Percentiles rank a stretch among this genome's conserved stretches.
Evolutionary conservation across 768 basidiomycete genomes (phyloP).

Genomic region (Trametes elegans): DNA sequence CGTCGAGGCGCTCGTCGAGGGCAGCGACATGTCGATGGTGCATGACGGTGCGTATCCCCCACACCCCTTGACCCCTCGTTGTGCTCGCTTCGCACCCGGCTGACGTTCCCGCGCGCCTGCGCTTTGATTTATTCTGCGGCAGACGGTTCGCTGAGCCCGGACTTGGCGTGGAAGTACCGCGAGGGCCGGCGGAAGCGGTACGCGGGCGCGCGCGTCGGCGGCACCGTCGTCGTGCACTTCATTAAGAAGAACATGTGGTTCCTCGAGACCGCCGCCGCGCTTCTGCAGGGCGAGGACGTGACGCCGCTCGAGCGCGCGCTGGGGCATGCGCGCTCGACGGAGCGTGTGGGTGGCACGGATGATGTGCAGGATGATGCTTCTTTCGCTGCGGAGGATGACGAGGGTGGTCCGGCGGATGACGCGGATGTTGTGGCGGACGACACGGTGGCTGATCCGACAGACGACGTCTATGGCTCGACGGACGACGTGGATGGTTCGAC

Average conservation of each 20-base stretch:
- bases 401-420: no score
- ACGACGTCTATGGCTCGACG: not conserved
- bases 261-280: conserved; percentile 85
- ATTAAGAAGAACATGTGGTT: conserved; percentile 98
- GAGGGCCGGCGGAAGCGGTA: conserved; percentile 70
- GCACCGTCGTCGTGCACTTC: conserved; percentile 94
- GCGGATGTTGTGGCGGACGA: not conserved
- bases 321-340: not conserved
- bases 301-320: conserved; percentile 43
- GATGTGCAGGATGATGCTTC: no score
- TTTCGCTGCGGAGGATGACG: no score
- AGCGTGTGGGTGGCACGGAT: no score
- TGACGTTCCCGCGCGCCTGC: not conserved
- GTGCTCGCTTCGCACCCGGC: not conserved
- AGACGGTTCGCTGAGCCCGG: conserved; percentile 60
- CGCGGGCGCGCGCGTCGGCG: conserved; percentile 72
- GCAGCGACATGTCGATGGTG: conserved; percentile 76
- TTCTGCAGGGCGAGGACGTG: conserved; percentile 77
- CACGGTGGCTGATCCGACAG: not conserved
- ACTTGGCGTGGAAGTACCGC: conserved; percentile 67
- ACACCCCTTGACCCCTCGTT: not conserved
- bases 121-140: conserved; percentile 2
- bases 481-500: not conserved
- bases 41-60: conserved; percentile 51
- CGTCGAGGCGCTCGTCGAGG: conserved; percentile 92